Conservation (phyloP, 352 stramenopile genomes). For the Phytopythium sindhum region DNA sequence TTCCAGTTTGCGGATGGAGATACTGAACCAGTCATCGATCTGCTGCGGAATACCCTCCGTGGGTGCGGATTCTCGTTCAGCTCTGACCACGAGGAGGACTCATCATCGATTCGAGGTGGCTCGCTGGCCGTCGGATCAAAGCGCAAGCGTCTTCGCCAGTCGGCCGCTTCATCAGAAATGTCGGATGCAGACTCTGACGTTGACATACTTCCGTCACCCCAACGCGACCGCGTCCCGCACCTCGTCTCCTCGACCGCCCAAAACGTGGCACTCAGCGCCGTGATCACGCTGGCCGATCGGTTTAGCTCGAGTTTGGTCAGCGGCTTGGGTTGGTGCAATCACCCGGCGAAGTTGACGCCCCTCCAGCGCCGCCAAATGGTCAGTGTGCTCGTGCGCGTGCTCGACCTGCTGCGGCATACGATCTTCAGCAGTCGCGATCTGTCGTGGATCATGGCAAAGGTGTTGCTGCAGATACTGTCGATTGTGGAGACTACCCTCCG, state of each 20-base stretch:
- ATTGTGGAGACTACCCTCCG: conserved; percentile 43
- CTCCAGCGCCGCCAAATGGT: neutral
- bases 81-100: neutral
- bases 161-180: neutral
- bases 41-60: neutral
- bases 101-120: neutral
- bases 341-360: neutral
- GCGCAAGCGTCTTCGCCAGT: conserved; percentile 13
- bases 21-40: neutral
- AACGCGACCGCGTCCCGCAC: conserved; percentile 23
- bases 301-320: neutral
- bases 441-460: conserved; percentile 30
- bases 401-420: conserved; percentile 24
- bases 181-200: conserved; percentile 21
- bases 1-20: conserved; percentile 1
- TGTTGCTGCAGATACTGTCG: conserved; percentile 41
- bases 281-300: conserved; percentile 37
- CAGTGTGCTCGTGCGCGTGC: conserved; percentile 11
- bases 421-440: conserved; percentile 31
- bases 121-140: neutral
- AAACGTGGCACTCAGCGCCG: conserved; percentile 25
- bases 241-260: conserved; percentile 31
- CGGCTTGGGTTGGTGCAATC: neutral
- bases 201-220: neutral
- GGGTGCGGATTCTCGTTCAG: neutral